Evolutionary conservation across 257 asterid species (phyloP), one percentile per base, ranked within the genome.

Genomic region (Nicotiana benthamiana): DNA sequence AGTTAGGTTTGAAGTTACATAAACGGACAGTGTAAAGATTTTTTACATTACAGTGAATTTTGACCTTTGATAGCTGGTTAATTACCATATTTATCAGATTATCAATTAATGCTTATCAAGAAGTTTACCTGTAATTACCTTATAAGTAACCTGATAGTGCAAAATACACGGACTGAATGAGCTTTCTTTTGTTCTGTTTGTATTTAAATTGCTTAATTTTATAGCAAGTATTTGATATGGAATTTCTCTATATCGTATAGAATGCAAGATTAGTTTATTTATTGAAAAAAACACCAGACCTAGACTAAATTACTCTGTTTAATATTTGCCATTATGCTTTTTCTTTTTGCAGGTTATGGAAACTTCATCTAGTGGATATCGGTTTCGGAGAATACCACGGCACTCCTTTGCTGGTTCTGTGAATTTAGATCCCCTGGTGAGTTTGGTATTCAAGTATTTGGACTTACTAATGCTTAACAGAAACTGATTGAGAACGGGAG

Each of bases 391-490:
- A 87, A 88, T 94, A 81, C 93, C 94, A 0, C 93, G 96, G 28
- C 92, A 89, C 24, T 87, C 94, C 8, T 83, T 87, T 66, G 89
- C 96, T 46, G 89, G 88, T 80, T 85, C 92, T 88, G 84, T 88
- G 87, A 93, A 86, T 86, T 84, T 92, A 89, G 98, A 96, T 86
- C 97, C 98, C 0, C 83, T 90, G 91, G 99, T 96, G 86, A 90
- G 98, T 89, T 82, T 77, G 62, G 40, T 74, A 74, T 74, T 74
- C 32, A 22, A 15, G 78, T 32, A 15, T 59, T 75, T 65, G 26
- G 57, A 57, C 34, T 5, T 18, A 20, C 40, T 22, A 9, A 11
- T 6, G 18, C 36, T 34, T 28, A 17, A 51, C 9, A 59, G 56
- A 9, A 62, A 26, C 53, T 26, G 40, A 36, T 22, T 24, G 40